These are phyloP conservation scores for Suhomyces chickasaworum DNA, from an alignment of 1,139 yeast genomes.

Conservation along the genomic window DNA sequence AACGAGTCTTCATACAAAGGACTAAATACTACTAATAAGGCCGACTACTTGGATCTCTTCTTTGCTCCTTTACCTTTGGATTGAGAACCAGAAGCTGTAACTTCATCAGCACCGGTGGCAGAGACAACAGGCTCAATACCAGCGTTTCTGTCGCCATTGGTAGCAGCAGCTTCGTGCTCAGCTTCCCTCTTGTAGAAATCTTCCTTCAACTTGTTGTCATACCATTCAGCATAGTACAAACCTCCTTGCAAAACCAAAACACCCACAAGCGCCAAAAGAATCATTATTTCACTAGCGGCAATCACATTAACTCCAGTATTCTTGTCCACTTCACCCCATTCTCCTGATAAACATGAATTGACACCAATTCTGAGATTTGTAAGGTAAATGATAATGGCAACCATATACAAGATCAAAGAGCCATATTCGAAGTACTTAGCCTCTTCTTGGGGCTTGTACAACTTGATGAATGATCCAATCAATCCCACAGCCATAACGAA, in stretches of 20 bases:
- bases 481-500: slow-evolving; percentile 62
- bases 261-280: slow-evolving; percentile 71
- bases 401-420: slow-evolving; percentile 67
- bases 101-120: slow-evolving; percentile 12
- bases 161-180: slow-evolving; percentile 23
- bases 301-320: slow-evolving; percentile 86
- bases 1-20: too few species aligned
- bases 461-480: slow-evolving; percentile 71
- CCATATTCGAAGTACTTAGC: slow-evolving; percentile 89
- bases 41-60: slow-evolving; percentile 16
- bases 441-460: slow-evolving; percentile 83
- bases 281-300: slow-evolving; percentile 85
- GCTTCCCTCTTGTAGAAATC: slow-evolving; percentile 52
- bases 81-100: slow-evolving; percentile 18
- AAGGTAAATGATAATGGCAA: slow-evolving; percentile 74
- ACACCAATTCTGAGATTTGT: slow-evolving; percentile 86
- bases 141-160: slow-evolving; percentile 21
- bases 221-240: slow-evolving; percentile 84
- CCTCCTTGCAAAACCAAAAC: slow-evolving; percentile 84
- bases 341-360: slow-evolving; percentile 64
- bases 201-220: slow-evolving; percentile 58
- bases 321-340: slow-evolving; percentile 93
- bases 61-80: slow-evolving; percentile 17
- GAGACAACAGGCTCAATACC: slow-evolving; percentile 12
- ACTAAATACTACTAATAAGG: not conserved